Conservation (phyloP, 2,329 filamentous ascomycete genomes). For the Eutypella sp. region DNA sequence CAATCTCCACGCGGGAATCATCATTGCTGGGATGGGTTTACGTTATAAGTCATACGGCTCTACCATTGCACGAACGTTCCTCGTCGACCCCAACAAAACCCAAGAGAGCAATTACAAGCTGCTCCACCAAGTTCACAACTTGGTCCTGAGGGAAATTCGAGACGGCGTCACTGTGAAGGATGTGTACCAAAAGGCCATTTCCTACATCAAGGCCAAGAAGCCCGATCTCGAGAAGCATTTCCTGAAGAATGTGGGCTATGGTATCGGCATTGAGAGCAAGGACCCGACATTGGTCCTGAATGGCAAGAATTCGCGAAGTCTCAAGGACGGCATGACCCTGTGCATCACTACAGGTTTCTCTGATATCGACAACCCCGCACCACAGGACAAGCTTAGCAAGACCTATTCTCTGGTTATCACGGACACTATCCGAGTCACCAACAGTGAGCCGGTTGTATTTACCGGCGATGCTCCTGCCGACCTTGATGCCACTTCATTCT, state of each 20-base stretch:
- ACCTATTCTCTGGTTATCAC: constrained; percentile 85
- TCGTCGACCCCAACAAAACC: constrained; percentile 94
- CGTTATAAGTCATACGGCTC: constrained; percentile 96
- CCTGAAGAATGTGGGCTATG: constrained; percentile 84
- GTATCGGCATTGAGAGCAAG: constrained; percentile 86
- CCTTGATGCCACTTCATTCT: constrained; percentile 92
- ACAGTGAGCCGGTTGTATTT: constrained; percentile 77
- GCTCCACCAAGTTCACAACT: constrained; percentile 75
- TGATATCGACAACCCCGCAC: constrained; percentile 80
- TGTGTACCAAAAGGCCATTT: constrained; percentile 81
- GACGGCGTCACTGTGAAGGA: constrained; percentile 86
- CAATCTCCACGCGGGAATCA: constrained; percentile 82
- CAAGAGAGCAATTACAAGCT: constrained; percentile 95
- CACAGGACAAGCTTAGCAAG: constrained; percentile 86
- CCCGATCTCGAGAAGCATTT: constrained; percentile 95
- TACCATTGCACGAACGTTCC: constrained; percentile 84
- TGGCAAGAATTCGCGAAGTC: constrained; percentile 72
- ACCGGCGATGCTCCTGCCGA: constrained; percentile 90
- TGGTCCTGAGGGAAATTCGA: constrained; percentile 84
- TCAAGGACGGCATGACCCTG: constrained; percentile 97
- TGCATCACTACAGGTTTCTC: constrained; percentile 85
- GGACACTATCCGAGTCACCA: constrained; percentile 86
- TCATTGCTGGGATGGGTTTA: constrained; percentile 85
- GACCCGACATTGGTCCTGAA: constrained; percentile 81
- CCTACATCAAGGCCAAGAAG: constrained; percentile 80